Conservation (phyloP, 352 stramenopile genomes). For the Thraustochytrium striatum region DNA sequence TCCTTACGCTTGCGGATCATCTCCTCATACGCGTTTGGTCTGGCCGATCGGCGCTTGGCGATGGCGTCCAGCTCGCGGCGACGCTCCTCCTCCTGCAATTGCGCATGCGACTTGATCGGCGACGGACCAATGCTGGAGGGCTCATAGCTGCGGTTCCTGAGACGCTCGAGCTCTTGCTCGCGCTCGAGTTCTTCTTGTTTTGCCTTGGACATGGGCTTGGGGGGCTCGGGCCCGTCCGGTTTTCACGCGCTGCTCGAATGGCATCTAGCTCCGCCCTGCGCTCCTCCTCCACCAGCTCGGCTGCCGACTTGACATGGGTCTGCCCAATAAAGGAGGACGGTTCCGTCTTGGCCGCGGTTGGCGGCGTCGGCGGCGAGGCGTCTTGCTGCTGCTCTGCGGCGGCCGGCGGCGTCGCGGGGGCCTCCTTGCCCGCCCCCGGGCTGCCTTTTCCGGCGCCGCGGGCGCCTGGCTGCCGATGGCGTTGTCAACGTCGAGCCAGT, state of each 20-base stretch:
- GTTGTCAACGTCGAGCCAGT: slow-evolving; percentile 25
- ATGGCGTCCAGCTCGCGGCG: slow-evolving; percentile 4
- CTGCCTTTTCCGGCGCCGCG: no score
- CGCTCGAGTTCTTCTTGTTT: not conserved
- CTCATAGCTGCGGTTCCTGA: not conserved
- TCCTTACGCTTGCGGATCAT: slow-evolving; percentile 18
- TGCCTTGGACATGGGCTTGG: not conserved
- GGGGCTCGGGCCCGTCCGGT: not conserved
- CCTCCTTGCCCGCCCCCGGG: no score
- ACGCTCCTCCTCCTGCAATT: not conserved
- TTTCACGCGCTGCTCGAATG: not conserved
- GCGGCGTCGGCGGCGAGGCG: not conserved
- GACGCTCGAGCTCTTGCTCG: slow-evolving; percentile 7
- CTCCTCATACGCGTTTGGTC: slow-evolving; percentile 3
- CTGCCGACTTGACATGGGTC: not conserved
- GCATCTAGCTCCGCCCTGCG: not conserved
- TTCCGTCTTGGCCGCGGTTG: not conserved
- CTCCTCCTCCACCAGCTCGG: not conserved
- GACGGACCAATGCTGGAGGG: not conserved
- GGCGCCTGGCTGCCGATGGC: no score
- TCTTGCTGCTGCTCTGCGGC: no score
- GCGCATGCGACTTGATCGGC: not conserved
- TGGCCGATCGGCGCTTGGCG: not conserved
- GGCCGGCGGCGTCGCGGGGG: no score
- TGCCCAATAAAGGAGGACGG: not conserved